phyloP scores from a whole-genome alignment of 164 flowering plant species.

The Sextonia rubra region DNA sequence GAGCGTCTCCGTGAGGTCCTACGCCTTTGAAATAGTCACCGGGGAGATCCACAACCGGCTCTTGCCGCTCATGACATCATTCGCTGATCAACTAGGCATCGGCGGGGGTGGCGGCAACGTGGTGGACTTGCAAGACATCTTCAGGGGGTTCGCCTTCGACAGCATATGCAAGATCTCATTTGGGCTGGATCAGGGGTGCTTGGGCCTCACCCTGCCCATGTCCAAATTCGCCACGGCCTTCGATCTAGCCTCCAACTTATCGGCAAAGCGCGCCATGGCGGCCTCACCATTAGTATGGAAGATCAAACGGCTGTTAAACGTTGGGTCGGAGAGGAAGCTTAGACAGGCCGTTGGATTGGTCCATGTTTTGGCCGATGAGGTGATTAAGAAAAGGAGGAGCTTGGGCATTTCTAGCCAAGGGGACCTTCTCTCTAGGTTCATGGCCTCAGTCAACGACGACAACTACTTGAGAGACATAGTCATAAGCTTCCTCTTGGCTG shows the following conservation, averaged over 20 bases:
- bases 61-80: constrained; percentile 33
- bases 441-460: constrained; percentile 31
- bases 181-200: constrained; percentile 58
- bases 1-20: constrained; percentile 35
- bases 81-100: not conserved
- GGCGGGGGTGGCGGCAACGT: not conserved
- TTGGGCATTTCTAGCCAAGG: constrained; percentile 17
- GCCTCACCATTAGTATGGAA: constrained; percentile 49
- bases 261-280: constrained; percentile 44
- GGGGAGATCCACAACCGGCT: constrained; percentile 21
- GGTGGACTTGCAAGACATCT: constrained; percentile 57
- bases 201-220: constrained; percentile 30
- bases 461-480: constrained; percentile 51
- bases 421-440: constrained; percentile 57
- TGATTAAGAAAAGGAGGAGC: constrained; percentile 32
- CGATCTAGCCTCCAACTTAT: constrained; percentile 47
- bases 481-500: constrained; percentile 60
- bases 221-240: constrained; percentile 49
- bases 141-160: constrained; percentile 58
- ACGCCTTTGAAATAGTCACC: constrained; percentile 22
- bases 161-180: constrained; percentile 56
- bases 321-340: constrained; percentile 49
- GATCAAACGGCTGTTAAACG: constrained; percentile 33
- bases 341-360: constrained; percentile 37
- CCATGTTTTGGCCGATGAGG: constrained; percentile 31